Percentiles rank a stretch among this genome's conserved stretches.
These are phyloP conservation scores for Puccinia polysora DNA, from an alignment of 1,284 basidiomycete species.

Conservation along the genomic window DNA sequence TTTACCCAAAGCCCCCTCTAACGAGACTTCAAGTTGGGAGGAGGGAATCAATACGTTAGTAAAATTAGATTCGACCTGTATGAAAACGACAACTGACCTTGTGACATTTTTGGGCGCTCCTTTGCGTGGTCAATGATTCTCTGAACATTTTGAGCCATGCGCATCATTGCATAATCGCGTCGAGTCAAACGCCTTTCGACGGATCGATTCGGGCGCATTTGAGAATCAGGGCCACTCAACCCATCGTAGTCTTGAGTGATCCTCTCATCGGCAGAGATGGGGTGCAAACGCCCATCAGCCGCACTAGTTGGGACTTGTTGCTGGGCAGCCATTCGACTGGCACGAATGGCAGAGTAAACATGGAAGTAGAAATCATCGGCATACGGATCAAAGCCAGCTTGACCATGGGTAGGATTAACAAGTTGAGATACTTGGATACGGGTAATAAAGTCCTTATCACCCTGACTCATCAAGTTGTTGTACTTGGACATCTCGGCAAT, in stretches of 20 bases:
- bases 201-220: constrained; percentile 61
- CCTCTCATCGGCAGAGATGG: constrained; percentile 6
- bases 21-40: constrained; percentile 57
- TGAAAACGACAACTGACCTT: constrained; percentile 43
- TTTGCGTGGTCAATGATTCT: constrained; percentile 88
- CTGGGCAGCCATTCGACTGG: constrained; percentile 65
- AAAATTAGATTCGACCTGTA: neutral
- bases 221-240: constrained; percentile 1
- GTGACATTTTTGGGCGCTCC: constrained; percentile 56
- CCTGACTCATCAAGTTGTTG: constrained; percentile 97
- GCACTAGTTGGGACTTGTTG: constrained; percentile 39
- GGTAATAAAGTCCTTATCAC: constrained; percentile 99
- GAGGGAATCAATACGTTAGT: constrained; percentile 53
- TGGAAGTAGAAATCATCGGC: constrained; percentile 98
- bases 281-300: constrained; percentile 16
- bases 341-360: constrained; percentile 78
- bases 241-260: constrained; percentile 28
- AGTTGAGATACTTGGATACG: constrained; percentile 98
- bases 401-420: constrained; percentile 56
- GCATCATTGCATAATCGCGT: constrained; percentile 56
- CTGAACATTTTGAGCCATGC: constrained; percentile 96
- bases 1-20: constrained; percentile 93
- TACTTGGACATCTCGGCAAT: constrained; percentile 86
- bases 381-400: constrained; percentile 72
- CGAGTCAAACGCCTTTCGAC: constrained; percentile 60